Percentiles rank a stretch among this genome's conserved stretches.
Conservation (phyloP, 208 protist genomes). For the Entamoeba dispar region DNA sequence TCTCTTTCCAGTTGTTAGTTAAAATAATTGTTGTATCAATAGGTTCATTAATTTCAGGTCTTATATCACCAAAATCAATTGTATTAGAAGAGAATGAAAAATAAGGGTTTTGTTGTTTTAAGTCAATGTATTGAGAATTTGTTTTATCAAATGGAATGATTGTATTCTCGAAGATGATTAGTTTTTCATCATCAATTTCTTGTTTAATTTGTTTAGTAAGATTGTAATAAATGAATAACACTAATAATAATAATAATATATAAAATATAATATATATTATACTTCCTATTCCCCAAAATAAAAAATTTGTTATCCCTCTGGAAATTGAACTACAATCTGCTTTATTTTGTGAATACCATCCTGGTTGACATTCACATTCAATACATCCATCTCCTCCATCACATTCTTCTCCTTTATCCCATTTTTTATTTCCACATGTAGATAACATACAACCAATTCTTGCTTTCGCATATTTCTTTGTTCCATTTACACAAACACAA, state of each 20-base stretch:
- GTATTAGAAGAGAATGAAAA: not conserved
- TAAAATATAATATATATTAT: not conserved
- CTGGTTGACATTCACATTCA: not conserved
- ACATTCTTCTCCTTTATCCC: not conserved
- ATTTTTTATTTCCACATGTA: not conserved
- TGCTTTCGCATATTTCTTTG: not conserved
- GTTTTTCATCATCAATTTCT: not conserved
- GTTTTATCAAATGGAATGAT: not conserved
- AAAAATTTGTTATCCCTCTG: not conserved
- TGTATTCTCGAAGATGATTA: not conserved
- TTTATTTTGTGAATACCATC: not conserved
- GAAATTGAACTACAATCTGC: not conserved
- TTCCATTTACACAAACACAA: not conserved
- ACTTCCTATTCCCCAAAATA: not conserved
- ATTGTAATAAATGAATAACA: not conserved
- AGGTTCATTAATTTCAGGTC: not conserved
- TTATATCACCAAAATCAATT: not conserved
- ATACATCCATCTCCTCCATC: not conserved
- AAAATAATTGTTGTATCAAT: not conserved
- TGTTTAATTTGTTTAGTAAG: not conserved
- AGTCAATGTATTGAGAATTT: not conserved
- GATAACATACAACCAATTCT: not conserved
- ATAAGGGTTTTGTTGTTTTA: not conserved
- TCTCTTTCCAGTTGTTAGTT: not conserved
- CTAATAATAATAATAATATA: not conserved